Conservation (phyloP, 2,329 filamentous ascomycete species). For the Exophiala bonariae region DNA sequence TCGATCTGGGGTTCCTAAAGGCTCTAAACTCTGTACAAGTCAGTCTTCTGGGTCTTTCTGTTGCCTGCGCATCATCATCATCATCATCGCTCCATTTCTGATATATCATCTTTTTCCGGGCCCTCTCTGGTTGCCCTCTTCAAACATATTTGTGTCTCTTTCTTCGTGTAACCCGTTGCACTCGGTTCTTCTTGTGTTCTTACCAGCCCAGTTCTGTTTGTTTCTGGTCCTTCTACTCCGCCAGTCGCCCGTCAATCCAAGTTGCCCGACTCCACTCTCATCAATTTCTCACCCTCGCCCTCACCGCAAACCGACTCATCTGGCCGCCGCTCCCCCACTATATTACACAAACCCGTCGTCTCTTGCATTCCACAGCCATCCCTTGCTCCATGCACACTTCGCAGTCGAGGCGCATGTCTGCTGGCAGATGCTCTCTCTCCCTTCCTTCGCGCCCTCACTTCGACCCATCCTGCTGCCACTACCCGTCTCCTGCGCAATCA, state of each 20-base stretch:
- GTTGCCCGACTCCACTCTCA: neutral
- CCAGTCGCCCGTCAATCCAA: neutral
- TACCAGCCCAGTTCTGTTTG: conserved; percentile 7
- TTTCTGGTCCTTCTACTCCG: conserved; percentile 4
- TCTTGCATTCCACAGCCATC: conserved; percentile 28
- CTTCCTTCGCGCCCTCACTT: conserved; percentile 17
- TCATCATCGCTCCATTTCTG: conserved; percentile 14
- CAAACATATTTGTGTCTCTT: neutral
- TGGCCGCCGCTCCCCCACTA: conserved; percentile 13
- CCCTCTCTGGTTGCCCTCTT: too few relatives aligned
- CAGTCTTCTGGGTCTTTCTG: conserved; percentile 19
- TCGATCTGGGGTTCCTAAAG: too few relatives aligned
- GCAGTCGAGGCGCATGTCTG: conserved; percentile 24
- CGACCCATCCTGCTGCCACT: conserved; percentile 21
- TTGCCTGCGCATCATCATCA: conserved; percentile 23
- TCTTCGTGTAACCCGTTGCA: conserved; percentile 13
- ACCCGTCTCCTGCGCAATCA: conserved; percentile 21
- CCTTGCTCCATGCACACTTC: conserved; percentile 30
- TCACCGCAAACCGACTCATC: conserved; percentile 20
- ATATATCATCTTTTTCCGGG: conserved; percentile 21
- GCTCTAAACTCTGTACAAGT: too few relatives aligned
- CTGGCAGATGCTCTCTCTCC: conserved; percentile 23
- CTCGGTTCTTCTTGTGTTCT: conserved; percentile 3
- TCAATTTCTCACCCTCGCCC: conserved; percentile 7
- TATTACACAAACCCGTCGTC: conserved; percentile 28